Evolutionary conservation across 805 yeast species (phyloP), one percentile per base, ranked within the genome.

Genomic region (Saitoella complicata): DNA sequence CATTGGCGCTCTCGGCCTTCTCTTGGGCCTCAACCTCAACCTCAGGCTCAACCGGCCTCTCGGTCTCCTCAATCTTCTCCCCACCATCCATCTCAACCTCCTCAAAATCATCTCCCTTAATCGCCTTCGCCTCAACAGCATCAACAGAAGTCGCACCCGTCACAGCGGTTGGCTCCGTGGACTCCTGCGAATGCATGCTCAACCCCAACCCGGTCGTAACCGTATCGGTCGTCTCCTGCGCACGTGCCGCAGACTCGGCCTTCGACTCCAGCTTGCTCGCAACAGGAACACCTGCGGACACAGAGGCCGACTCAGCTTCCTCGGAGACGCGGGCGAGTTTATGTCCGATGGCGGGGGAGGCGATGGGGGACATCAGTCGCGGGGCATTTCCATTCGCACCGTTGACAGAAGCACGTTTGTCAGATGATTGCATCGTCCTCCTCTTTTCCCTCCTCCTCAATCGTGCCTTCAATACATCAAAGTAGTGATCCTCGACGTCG

Each of bases 401-500:
- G 36, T 33, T 10, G 36, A 9, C 11, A 9, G 36, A 33, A 10
- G 11, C 36, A 3, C 11, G 10, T 4, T 33, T 11, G 11, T 33
- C 11, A 33, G 36, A 33, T 4, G 10, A 9, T 33, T 11, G 36
- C 36, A 33, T 9, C 4, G 10, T 33, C 36, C 10, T 39, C 12
- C 37, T 32, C 30, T 54, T 46, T 54, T 60, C 62, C 34, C 68
- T 67, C 13, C 73, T 68, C 45, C 69, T 66, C 37, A 21, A 21
- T 21, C 21, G 21, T 21, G 21, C 21, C 21, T 71, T 67, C 7
- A 75, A 62, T 31, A 66, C 70, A 49, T 71, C 73, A 47, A 87
- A 82, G 56, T 78, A 72, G 46, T 67, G 72, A n/a, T 76, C 76
- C 48, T 85, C 68, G 38, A 79, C 81, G 49, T 88, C 88, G 49